Percentiles rank a stretch among this genome's conserved stretches.
These are phyloP conservation scores for Xylariaceae sp. DNA, from an alignment of 2,329 filamentous ascomycete genomes.

Conservation along the genomic window DNA sequence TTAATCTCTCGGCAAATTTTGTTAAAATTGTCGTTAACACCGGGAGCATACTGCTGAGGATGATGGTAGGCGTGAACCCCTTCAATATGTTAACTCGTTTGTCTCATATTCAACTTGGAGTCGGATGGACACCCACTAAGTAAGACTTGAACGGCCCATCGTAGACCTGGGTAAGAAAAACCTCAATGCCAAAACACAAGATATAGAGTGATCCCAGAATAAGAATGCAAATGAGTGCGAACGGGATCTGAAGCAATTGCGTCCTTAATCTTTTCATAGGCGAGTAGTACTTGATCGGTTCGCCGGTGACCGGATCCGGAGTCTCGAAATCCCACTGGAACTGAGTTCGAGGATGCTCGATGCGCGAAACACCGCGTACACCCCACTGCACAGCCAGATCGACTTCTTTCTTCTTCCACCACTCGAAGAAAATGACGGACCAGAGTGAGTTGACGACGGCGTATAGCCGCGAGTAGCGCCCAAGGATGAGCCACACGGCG, in stretches of 20 bases:
- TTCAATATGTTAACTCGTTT: conserved; percentile 35
- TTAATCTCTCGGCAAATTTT: conserved; percentile 69
- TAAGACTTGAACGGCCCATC: conserved; percentile 81
- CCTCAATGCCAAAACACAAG: conserved; percentile 84
- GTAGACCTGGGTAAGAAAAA: conserved; percentile 94
- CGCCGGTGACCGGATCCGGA: conserved; percentile 77
- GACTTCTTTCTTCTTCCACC: conserved; percentile 89
- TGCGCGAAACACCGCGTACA: conserved; percentile 75
- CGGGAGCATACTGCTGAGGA: conserved; percentile 78
- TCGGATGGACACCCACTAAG: conserved; percentile 52
- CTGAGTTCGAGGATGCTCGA: conserved; percentile 71
- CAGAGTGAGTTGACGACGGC: conserved; percentile 76
- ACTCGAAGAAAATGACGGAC: conserved; percentile 87
- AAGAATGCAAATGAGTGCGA: conserved; percentile 68
- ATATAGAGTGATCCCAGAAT: conserved; percentile 79
- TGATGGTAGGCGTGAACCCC: conserved; percentile 82
- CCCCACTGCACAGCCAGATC: conserved; percentile 87
- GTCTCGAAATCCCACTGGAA: conserved; percentile 76
- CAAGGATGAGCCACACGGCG: conserved; percentile 74
- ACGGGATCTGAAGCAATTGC: conserved; percentile 79
- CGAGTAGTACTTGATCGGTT: conserved; percentile 71
- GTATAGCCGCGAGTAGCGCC: conserved; percentile 78
- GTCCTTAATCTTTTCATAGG: conserved; percentile 68
- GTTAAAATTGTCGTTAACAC: conserved; percentile 73
- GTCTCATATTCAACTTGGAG: neutral